Evolutionary conservation across 768 basidiomycete species (phyloP).

Genomic region (Podaxis pistillaris): DNA sequence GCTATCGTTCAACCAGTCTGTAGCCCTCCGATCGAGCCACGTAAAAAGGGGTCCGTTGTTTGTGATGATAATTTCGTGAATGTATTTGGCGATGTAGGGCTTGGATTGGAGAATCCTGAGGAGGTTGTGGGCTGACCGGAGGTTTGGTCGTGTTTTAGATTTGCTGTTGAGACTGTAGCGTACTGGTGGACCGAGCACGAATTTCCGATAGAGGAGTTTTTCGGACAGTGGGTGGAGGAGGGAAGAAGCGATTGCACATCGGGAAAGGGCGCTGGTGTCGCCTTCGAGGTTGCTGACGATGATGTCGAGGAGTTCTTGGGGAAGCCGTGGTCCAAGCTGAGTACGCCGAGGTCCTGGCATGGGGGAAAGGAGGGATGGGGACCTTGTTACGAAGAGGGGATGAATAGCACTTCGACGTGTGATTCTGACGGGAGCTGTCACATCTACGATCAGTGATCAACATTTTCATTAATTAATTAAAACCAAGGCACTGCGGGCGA

Average conservation of each 20-base stretch:
- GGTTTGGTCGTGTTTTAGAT: neutral
- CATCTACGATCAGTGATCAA: too few species aligned
- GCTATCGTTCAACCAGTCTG: neutral
- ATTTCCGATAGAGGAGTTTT: constrained; percentile 9
- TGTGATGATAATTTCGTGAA: constrained; percentile 3
- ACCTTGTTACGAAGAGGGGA: neutral
- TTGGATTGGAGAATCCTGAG: neutral
- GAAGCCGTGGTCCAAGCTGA: neutral
- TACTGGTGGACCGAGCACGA: neutral
- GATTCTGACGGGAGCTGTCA: neutral
- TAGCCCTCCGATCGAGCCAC: neutral
- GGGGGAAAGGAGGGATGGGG: neutral
- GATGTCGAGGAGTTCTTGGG: neutral
- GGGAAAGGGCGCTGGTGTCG: neutral
- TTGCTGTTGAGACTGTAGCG: neutral
- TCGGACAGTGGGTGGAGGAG: neutral
- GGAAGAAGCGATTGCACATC: neutral
- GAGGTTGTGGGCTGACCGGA: constrained; percentile 4
- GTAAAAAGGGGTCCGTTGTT: constrained; percentile 6
- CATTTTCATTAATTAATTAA: too few species aligned
- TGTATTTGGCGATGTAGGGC: neutral
- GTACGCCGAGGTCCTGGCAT: neutral
- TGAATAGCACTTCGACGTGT: neutral
- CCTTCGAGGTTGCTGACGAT: constrained; percentile 1
- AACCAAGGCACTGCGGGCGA: too few species aligned